Conservation (phyloP, 2,329 filamentous ascomycete species). For the Clarireedia monteithiana region DNA sequence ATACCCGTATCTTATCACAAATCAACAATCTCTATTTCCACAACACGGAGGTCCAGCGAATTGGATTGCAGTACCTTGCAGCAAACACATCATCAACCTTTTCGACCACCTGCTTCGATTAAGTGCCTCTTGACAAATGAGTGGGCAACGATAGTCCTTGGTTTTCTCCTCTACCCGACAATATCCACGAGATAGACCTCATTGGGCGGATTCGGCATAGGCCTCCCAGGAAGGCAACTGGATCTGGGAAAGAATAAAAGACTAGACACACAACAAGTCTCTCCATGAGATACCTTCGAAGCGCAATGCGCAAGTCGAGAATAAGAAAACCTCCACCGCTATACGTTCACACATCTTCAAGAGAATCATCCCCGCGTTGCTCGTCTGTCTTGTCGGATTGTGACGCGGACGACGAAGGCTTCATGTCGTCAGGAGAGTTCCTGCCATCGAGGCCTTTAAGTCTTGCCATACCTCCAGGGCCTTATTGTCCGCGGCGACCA, state of each 20-base stretch:
- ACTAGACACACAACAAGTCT: slow-evolving; percentile 44
- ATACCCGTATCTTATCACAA: slow-evolving; percentile 23
- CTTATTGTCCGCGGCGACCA: slow-evolving; percentile 54
- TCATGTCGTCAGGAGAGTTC: slow-evolving; percentile 40
- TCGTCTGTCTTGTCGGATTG: slow-evolving; percentile 32
- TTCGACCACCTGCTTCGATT: slow-evolving; percentile 16
- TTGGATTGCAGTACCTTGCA: slow-evolving; percentile 11
- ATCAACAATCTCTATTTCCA: slow-evolving; percentile 21
- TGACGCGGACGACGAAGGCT: slow-evolving; percentile 41
- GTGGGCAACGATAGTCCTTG: slow-evolving; percentile 18
- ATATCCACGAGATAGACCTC: slow-evolving; percentile 3
- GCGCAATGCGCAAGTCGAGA: slow-evolving; percentile 30
- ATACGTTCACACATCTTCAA: slow-evolving; percentile 21
- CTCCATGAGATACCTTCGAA: slow-evolving; percentile 36
- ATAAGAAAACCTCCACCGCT: slow-evolving; percentile 27
- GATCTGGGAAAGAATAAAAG: slow-evolving; percentile 8
- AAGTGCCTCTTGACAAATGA: slow-evolving; percentile 19
- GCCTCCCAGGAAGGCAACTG: background rate
- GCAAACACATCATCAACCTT: slow-evolving; percentile 15
- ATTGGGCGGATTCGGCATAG: background rate
- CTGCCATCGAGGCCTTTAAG: slow-evolving; percentile 36
- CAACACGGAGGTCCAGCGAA: slow-evolving; percentile 11
- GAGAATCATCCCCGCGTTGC: slow-evolving; percentile 26
- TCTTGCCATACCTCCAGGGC: slow-evolving; percentile 35
- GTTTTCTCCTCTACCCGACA: slow-evolving; percentile 12